phyloP scores from a whole-genome alignment of 2,329 filamentous ascomycete species.

The Mycosphaerella arachidis region DNA sequence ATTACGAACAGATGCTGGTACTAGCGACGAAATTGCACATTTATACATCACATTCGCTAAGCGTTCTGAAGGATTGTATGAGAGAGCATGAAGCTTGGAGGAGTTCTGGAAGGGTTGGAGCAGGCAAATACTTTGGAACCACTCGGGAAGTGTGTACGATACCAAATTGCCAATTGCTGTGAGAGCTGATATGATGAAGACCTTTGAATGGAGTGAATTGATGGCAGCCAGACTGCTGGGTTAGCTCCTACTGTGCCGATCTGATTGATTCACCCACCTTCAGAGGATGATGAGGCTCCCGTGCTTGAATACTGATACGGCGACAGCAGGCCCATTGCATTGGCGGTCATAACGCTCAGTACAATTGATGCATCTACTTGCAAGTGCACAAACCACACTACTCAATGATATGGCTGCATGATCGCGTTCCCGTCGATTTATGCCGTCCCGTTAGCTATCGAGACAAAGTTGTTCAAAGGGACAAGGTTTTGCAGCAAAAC shows the following conservation, averaged over 20 bases:
- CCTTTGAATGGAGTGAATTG: not conserved
- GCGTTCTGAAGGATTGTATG: not conserved
- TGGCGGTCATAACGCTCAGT: no score
- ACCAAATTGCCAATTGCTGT: not conserved
- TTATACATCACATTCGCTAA: not conserved
- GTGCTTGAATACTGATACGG: no score
- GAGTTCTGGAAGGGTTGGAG: not conserved
- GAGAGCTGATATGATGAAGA: not conserved
- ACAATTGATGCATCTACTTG: no score
- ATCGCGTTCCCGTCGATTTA: no score
- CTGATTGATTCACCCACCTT: no score
- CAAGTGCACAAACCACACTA: no score
- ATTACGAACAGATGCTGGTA: not conserved
- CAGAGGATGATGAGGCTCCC: no score
- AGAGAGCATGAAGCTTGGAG: not conserved
- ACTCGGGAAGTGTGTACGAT: slow-evolving; percentile 3
- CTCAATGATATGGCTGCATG: no score
- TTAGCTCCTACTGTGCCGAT: no score
- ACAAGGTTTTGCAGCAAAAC: not conserved
- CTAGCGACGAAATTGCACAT: not conserved
- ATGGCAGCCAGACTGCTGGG: not conserved
- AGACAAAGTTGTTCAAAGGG: no score
- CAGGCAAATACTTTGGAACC: not conserved
- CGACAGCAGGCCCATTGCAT: no score
- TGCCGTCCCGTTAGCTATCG: no score